Base-by-base conservation (phyloP, 805 yeast species). In the Kluyveromyces siamensis region DNA sequence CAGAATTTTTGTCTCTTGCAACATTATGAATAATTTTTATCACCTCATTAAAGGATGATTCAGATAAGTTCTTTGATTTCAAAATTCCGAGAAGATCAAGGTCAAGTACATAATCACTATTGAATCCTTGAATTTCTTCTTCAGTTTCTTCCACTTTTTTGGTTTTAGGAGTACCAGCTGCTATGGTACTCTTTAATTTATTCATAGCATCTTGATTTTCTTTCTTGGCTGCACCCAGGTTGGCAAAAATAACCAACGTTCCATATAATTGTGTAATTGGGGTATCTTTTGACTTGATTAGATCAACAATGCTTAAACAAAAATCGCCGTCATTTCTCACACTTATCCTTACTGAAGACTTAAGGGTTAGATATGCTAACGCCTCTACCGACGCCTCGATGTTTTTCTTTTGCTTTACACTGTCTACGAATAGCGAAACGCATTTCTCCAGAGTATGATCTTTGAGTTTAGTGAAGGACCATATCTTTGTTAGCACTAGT, bases 401-500 rank as follows among this genome's bases (percentile, higher is more conserved):
- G 16, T 45, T n/a, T 18, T 38, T 46, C 14, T 44, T 48, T 16
- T 45, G 10, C 52, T 30, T 39, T 36, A 58, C 47, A 2, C 54
- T 48, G 0, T 55, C 47, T 1, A 58, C 36, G 16, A 70, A 61
- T 9, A 69, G 57, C 14, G 63, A 57, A 18, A 66, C 58, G 19
- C 75, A 50, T 2, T 68, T 61, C 13, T 69, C 58, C 3, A 72
- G 44, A 7, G 55, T 51, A 2, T 63, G 44, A 6, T 60, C 57
- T 11, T 59, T 67, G 35, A 70, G 60, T 40, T 72, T 68, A 0
- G 76, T 62, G 48, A 74, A 70, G 45, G 74, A 73, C 85, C 85
- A 81, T 2, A 79, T 62, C 59, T 82, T 82, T 7, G 79, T 64
- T n/a, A 79, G 55, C 3, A 75, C 74, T 37, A 80, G 56, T 0